Base-by-base conservation (phyloP, 768 basidiomycete species). In the Termitomyces sp. region DNA sequence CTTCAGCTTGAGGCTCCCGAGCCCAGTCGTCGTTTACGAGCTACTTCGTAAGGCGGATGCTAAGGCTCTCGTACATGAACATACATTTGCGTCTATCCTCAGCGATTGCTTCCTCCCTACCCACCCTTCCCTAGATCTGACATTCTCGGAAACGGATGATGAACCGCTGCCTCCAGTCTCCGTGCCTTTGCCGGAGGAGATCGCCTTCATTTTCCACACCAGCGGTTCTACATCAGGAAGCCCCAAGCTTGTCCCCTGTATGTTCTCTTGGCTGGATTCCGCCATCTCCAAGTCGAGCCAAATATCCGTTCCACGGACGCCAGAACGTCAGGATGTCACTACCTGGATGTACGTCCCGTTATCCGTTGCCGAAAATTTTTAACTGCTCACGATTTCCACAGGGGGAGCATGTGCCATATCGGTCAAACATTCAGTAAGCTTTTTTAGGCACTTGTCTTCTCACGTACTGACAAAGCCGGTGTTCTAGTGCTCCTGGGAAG, bases 341-440 rank as follows among this genome's bases (percentile, higher is more conserved):
- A 74, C 75, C 14, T 62, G 79, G 80, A 78, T 85, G 84, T 85
- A 62, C 51, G 35, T 54, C 56, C 35, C 14, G 22, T 35, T 32
- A 43, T 14, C 45, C 34, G 28, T 48, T 45, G 26, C n/a, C 22
- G 45, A 50, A 47, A 51, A 32, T 21, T 15, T 32, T 43, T 43
- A 38, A 51, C 26, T 57, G 35, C 45, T 49, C 37, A 54, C 50
- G 14, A 42, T 53, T 58, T 66, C 42, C 61, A 53, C 72, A 89
- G 87, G 76, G 88, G 89, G 55, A 87, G 85, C 74, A 87, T 90
- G 86, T 89, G 85, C 65, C 89, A 90, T 69, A 90, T 90, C 58
- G 89, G 71, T 28, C 87, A 90, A 68, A 81, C 78, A 41, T 88
- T 83, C 77, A 84, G 87, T 88, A 69, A 74, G 85, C 73, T 61